phyloP scores from a whole-genome alignment of 2,329 filamentous ascomycete genomes.

The Fusarium falciforme region DNA sequence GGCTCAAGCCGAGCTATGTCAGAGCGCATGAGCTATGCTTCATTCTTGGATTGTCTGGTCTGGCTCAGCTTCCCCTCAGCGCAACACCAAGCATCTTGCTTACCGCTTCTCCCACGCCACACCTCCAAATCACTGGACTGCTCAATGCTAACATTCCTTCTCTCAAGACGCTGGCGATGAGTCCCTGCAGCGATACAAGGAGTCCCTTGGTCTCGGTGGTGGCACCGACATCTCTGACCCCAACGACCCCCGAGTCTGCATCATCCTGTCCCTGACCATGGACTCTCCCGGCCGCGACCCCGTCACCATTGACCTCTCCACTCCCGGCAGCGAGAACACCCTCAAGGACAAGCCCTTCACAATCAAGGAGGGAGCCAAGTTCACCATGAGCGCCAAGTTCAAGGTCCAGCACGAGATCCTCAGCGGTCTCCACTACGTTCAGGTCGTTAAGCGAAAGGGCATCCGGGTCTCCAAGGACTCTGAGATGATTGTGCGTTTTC shows the following conservation, averaged over 20 bases:
- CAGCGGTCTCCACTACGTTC: constrained; percentile 94
- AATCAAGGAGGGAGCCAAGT: constrained; percentile 95
- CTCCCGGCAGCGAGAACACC: constrained; percentile 76
- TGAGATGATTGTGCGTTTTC: constrained; percentile 90
- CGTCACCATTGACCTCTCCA: constrained; percentile 88
- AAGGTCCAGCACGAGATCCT: constrained; percentile 97
- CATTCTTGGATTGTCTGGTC: not conserved
- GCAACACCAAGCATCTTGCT: not conserved
- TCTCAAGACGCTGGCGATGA: constrained; percentile 79
- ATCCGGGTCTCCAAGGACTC: constrained; percentile 91
- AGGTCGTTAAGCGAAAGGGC: constrained; percentile 90
- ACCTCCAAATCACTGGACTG: not conserved
- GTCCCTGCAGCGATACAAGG: constrained; percentile 96
- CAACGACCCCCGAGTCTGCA: constrained; percentile 88
- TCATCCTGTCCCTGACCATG: constrained; percentile 91
- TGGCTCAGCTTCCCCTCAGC: not conserved
- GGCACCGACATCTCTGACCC: constrained; percentile 79
- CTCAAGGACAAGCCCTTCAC: constrained; percentile 95
- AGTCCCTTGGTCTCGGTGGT: constrained; percentile 87
- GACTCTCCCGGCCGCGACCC: constrained; percentile 84
- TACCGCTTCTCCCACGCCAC: not conserved
- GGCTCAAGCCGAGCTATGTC: not conserved
- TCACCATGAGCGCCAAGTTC: constrained; percentile 95
- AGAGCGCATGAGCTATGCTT: not conserved
- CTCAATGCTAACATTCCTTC: constrained; percentile 31